Conservation (phyloP, 306 rosid species). For the Rubus parviflorus region DNA sequence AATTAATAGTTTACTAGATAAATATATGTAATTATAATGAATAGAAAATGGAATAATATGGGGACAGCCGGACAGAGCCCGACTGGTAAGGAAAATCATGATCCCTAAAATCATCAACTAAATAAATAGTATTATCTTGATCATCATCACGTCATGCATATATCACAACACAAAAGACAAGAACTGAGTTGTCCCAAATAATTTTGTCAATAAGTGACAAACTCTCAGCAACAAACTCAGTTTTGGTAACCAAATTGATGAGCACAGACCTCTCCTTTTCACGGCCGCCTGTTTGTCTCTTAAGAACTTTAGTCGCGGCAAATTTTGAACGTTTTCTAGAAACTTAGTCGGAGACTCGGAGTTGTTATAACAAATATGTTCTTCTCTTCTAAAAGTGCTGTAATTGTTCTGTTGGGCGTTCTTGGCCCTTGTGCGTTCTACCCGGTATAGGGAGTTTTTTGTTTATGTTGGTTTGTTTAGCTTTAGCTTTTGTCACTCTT, state of each 20-base stretch:
- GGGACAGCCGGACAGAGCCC: neutral
- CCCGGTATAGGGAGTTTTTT: too few species aligned
- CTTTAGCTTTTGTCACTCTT: too few species aligned
- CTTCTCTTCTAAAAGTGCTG: too few species aligned
- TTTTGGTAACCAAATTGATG: neutral
- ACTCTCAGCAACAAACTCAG: neutral
- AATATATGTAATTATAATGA: neutral
- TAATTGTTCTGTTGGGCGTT: too few species aligned
- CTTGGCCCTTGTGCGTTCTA: too few species aligned
- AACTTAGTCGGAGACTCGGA: neutral
- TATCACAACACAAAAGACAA: neutral
- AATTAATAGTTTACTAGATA: neutral
- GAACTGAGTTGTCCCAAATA: conserved; percentile 8
- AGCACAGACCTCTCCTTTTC: neutral
- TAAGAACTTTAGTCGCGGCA: neutral
- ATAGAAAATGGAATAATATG: neutral
- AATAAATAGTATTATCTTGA: neutral
- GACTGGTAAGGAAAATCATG: neutral
- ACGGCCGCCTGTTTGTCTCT: neutral
- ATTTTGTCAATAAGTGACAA: conserved; percentile 2
- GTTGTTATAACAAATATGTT: neutral
- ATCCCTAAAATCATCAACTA: neutral
- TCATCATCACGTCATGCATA: neutral
- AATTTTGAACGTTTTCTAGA: neutral
- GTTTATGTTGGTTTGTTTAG: too few species aligned